Base-by-base conservation (phyloP, 768 basidiomycete species). In the Boletus sensibilis region DNA sequence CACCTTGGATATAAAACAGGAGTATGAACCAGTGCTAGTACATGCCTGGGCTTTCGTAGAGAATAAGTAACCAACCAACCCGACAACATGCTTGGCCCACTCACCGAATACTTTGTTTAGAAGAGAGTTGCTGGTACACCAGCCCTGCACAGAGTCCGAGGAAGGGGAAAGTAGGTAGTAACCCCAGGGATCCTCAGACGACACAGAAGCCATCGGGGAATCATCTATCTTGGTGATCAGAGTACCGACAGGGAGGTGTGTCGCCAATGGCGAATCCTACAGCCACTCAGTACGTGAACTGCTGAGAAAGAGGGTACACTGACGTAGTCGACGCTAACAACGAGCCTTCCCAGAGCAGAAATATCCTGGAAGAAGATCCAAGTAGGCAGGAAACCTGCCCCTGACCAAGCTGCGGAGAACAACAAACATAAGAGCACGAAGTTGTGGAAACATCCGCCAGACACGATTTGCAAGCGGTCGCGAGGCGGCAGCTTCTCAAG, bases 391-490 rank as follows among this genome's bases (percentile, higher is more conserved):
- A 44, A 53, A 0, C 71, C 71, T 8, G 71, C 52, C 3, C 74
- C 72, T 16, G 62, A 58, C 54, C 72, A 72, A n/a, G 76, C 66
- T 14, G 76, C 50, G 7, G 71, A 59, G 3, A 75, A 57, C 18
- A 88, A 72, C 8, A 83, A 29, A 45, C 78, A 66, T 75, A 80
- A 87, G 38, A 86, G 75, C 5, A 85, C 55, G 12, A 92, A 66
- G 64, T 94, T 95, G 70, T 94, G 89, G 60, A 85, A 88, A 18
- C 90, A 84, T 3, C 92, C 92, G 1, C 88, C 84, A 9, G 88
- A 78, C 33, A 85, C 76, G 46, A 94, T 76, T 16, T 87, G 81
- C n/a, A 85, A 69, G 21, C 81, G 81, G 63, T 75, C 39, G 69
- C 74, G 33, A 62, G 64, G 35, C 81, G 71, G n/a, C 56, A 72